A percentile compares a stretch with the other conserved stretches of the same genome.
Conservation (phyloP, 2,329 filamentous ascomycete genomes). For the Apiospora saccharicola region DNA sequence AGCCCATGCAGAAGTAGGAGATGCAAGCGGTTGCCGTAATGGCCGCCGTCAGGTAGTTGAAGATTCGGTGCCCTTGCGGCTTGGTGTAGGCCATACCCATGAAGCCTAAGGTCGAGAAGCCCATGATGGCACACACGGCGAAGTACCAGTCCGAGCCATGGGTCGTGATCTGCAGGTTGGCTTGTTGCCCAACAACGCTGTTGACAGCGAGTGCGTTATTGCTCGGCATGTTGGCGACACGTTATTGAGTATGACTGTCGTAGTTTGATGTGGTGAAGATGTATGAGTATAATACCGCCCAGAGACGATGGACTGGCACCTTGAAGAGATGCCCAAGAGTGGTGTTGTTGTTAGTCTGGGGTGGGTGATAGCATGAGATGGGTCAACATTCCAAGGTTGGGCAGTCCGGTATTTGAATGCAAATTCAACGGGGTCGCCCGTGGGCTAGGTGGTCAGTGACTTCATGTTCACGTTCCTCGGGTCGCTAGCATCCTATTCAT, state of each 20-base stretch:
- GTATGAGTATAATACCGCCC: background rate
- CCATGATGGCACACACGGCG: constrained; percentile 67
- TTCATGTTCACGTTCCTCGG: constrained; percentile 34
- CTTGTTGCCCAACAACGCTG: constrained; percentile 54
- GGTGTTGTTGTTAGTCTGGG: background rate
- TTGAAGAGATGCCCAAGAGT: background rate
- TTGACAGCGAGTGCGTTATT: constrained; percentile 52
- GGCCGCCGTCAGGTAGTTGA: constrained; percentile 69
- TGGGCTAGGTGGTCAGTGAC: constrained; percentile 33
- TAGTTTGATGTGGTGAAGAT: background rate
- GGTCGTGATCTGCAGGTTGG: constrained; percentile 64
- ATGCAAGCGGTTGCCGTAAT: constrained; percentile 67
- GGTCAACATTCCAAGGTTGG: background rate
- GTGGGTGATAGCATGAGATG: background rate
- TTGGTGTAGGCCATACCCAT: constrained; percentile 60
- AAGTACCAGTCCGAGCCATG: constrained; percentile 70
- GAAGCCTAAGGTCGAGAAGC: constrained; percentile 58
- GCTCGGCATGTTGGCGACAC: background rate
- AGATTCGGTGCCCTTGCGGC: constrained; percentile 62
- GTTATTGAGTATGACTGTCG: too few species aligned
- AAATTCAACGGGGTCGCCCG: constrained; percentile 3
- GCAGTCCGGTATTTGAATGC: constrained; percentile 30
- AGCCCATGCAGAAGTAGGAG: constrained; percentile 73
- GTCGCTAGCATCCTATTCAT: constrained; percentile 21
- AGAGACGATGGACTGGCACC: background rate